These are phyloP conservation scores for Ilyonectria sp. DNA, from an alignment of 2,329 filamentous ascomycete genomes.

Conservation along the genomic window DNA sequence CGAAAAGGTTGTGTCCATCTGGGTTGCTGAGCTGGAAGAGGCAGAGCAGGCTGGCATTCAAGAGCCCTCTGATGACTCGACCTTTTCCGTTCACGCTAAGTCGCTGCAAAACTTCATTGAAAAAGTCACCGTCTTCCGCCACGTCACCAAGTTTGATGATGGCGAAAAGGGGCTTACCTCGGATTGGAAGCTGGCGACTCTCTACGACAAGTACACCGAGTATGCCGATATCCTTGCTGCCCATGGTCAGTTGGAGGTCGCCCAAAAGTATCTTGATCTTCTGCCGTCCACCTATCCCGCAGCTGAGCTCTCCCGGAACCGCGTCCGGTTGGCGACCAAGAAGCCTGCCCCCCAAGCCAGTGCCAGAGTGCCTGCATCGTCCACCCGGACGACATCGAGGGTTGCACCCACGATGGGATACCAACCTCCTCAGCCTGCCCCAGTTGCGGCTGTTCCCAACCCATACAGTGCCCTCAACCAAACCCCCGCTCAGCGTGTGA, in stretches of 20 bases:
- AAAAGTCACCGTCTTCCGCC: slow-evolving; percentile 96
- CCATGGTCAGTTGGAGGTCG: slow-evolving; percentile 88
- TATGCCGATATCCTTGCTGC: slow-evolving; percentile 96
- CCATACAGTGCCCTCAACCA: slow-evolving; percentile 61
- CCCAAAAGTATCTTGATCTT: slow-evolving; percentile 92
- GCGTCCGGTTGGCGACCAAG: slow-evolving; percentile 87
- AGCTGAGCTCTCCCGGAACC: slow-evolving; percentile 87
- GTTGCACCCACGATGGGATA: slow-evolving; percentile 61
- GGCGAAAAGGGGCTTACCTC: slow-evolving; percentile 77
- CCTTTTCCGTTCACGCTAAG: slow-evolving; percentile 92
- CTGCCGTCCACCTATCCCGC: slow-evolving; percentile 87
- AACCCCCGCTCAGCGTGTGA: slow-evolving; percentile 42
- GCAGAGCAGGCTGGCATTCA: slow-evolving; percentile 82
- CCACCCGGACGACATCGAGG: slow-evolving; percentile 57
- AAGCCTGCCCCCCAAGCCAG: slow-evolving; percentile 51
- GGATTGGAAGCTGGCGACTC: slow-evolving; percentile 88
- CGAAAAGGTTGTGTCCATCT: slow-evolving; percentile 96
- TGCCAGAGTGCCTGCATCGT: slow-evolving; percentile 47
- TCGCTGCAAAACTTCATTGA: slow-evolving; percentile 95
- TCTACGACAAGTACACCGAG: slow-evolving; percentile 97
- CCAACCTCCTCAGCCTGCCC: slow-evolving; percentile 61
- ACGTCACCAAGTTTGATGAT: slow-evolving; percentile 93
- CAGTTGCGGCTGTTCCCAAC: slow-evolving; percentile 47
- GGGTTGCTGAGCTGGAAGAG: slow-evolving; percentile 91
- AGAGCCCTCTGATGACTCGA: slow-evolving; percentile 79